Percentiles rank a stretch among this genome's conserved stretches.
Conservation (phyloP, 768 basidiomycete genomes). For the Lyophyllum atratum region DNA sequence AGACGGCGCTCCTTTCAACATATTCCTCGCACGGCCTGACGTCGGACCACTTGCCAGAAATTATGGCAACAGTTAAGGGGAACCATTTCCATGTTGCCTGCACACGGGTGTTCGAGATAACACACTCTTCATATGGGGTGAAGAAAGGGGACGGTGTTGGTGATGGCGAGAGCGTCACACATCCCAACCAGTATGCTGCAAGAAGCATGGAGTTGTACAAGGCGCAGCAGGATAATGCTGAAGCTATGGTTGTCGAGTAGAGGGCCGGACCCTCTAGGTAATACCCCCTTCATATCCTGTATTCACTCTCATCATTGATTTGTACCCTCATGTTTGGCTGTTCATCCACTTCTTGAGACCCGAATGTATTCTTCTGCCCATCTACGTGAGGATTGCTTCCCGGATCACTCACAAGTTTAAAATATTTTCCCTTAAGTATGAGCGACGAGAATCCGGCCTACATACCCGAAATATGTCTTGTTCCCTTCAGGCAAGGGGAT, state of each 20-base stretch:
- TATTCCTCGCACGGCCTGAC: conserved; percentile 69
- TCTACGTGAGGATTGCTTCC: too few species aligned
- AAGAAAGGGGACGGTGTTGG: conserved; percentile 91
- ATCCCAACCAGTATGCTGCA: conserved; percentile 91
- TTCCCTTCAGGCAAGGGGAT: too few species aligned
- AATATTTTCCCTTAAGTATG: too few species aligned
- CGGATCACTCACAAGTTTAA: too few species aligned
- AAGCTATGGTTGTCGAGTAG: conserved; percentile 45
- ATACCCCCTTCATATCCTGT: not conserved
- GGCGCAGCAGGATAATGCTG: conserved; percentile 36
- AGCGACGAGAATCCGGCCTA: too few species aligned
- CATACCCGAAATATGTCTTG: too few species aligned
- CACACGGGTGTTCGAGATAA: conserved; percentile 95
- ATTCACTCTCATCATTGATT: too few species aligned
- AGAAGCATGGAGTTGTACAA: conserved; percentile 69
- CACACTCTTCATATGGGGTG: conserved; percentile 70
- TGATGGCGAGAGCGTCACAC: conserved; percentile 83
- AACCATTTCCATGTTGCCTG: conserved; percentile 94
- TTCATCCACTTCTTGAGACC: too few species aligned
- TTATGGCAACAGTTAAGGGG: conserved; percentile 76
- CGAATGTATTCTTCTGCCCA: too few species aligned
- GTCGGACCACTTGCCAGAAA: conserved; percentile 74
- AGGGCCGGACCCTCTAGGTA: too few species aligned
- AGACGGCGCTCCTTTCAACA: conserved; percentile 68
- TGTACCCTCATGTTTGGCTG: too few species aligned